phyloP scores from a whole-genome alignment of 1,139 yeast genomes.

The Kodamaea ohmeri region DNA sequence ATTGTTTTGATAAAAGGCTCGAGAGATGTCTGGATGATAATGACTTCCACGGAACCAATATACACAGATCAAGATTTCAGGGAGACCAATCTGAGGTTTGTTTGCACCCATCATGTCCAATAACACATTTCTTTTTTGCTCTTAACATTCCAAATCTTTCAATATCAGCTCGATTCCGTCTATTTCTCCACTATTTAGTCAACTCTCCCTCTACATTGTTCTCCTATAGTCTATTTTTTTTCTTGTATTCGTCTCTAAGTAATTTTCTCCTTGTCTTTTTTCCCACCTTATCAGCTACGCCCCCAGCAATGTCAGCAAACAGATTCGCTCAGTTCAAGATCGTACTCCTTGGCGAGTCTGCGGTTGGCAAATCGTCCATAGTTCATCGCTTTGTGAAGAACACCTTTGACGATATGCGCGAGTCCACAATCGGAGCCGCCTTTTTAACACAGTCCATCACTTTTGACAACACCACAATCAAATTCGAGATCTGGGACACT shows the following conservation, averaged over 20 bases:
- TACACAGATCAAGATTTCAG: no score
- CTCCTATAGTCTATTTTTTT: background rate
- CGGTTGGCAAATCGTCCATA: conserved; percentile 49
- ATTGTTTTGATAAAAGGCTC: no score
- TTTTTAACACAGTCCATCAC: conserved; percentile 81
- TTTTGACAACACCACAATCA: conserved; percentile 22
- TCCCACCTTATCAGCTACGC: background rate
- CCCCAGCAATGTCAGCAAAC: conserved; percentile 7
- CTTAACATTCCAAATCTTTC: no score
- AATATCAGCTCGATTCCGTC: no score
- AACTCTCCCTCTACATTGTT: background rate
- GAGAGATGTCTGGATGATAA: no score
- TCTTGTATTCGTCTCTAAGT: background rate
- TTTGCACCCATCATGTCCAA: no score
- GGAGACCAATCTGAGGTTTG: no score
- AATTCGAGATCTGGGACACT: conserved; percentile 52
- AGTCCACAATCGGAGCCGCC: conserved; percentile 97
- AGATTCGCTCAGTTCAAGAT: conserved; percentile 45
- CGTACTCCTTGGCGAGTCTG: conserved; percentile 48
- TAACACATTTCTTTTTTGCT: no score
- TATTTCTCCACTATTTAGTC: no score
- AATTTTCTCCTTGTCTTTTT: background rate
- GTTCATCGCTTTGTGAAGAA: conserved; percentile 54
- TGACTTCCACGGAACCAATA: no score
- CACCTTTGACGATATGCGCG: conserved; percentile 90